Evolutionary conservation across 2,329 filamentous ascomycete species (phyloP), one percentile per base, ranked within the genome.

Genomic region (Botryotinia globosa): DNA sequence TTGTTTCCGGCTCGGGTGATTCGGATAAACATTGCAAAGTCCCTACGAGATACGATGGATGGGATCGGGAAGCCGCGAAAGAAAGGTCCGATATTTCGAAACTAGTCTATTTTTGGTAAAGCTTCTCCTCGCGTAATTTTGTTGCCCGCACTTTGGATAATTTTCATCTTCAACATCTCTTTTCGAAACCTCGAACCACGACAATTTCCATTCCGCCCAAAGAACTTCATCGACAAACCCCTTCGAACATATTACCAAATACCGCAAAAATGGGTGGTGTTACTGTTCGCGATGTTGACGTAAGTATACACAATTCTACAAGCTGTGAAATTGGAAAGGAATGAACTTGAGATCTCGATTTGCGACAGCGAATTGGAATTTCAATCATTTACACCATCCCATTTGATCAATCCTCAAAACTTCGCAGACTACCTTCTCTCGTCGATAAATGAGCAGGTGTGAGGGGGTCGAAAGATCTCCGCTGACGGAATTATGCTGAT

Each of bases 261-360:
- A 89, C 87, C 87, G 87, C 86, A 86, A 94, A 87, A 84, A 94
- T 94, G 92, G 89, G 91, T 85, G 92, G 92, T 85, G 88, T 93
- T 84, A 89, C 87, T 81, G 92, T 95, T 86, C 92, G 92, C 86
- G 92, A 94, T 87, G 92, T 94, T 84, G 91, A 93, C 89, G 91
- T 92, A 90, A 85, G 89, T 89, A 80, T 78, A 79, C 74, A 77
- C 74, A 77, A 75, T 76, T 77, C 74, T 73, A 75, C 74, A 74
- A 61, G 65, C 59, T 73, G 73, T 74, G 73, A 73, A 69, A 73
- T 37, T 65, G 74, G 45, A 73, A 73, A 71, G 34, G 54, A 69
- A 69, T 69, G 54, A 62, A 42, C n/a, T 34, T 22, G 39, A 59
- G 44, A 34, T n/a, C 59, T 70, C 45, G 76, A 75, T 75, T 72